These are phyloP conservation scores for Thraustochytrium sp. DNA, from an alignment of 352 stramenopile genomes.

Conservation along the genomic window DNA sequence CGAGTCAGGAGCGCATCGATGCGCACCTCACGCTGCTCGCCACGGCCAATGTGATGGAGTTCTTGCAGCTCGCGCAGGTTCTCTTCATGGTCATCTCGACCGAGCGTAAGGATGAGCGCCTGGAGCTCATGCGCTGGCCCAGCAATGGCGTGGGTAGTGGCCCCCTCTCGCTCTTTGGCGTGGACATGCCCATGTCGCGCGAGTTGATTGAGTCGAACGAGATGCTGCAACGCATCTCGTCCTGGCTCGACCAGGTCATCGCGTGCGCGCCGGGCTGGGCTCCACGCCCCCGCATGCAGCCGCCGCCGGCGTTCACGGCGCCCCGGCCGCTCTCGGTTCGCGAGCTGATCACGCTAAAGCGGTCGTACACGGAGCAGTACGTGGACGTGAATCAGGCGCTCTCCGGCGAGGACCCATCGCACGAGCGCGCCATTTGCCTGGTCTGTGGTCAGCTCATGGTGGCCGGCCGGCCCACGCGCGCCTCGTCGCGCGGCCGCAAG, in stretches of 20 bases:
- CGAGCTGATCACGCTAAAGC: not conserved
- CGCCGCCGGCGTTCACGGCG: not conserved
- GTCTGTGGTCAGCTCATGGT: slow-evolving; percentile 27
- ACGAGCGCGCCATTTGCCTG: slow-evolving; percentile 19
- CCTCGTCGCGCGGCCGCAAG: not conserved
- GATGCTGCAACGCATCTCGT: slow-evolving; percentile 7
- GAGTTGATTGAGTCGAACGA: not conserved
- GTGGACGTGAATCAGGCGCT: slow-evolving; percentile 10
- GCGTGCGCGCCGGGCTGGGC: slow-evolving; percentile 1
- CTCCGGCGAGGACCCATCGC: not conserved
- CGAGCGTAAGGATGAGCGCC: not conserved
- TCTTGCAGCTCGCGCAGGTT: not conserved
- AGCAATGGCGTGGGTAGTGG: not conserved
- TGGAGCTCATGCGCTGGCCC: not conserved
- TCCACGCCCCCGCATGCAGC: not conserved
- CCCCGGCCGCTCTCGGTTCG: not conserved
- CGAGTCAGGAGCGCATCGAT: not conserved
- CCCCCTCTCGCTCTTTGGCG: not conserved
- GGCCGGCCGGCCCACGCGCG: not conserved
- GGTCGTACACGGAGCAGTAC: slow-evolving; percentile 36
- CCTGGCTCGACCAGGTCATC: slow-evolving; percentile 24
- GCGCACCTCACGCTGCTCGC: not conserved
- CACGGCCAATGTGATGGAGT: not conserved
- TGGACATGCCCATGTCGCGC: not conserved
- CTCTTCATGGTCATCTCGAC: not conserved